Percentiles rank a stretch among this genome's conserved stretches.
Evolutionary conservation across 129 eudicot species (phyloP).

Genomic region (Dittrichia graveolens): DNA sequence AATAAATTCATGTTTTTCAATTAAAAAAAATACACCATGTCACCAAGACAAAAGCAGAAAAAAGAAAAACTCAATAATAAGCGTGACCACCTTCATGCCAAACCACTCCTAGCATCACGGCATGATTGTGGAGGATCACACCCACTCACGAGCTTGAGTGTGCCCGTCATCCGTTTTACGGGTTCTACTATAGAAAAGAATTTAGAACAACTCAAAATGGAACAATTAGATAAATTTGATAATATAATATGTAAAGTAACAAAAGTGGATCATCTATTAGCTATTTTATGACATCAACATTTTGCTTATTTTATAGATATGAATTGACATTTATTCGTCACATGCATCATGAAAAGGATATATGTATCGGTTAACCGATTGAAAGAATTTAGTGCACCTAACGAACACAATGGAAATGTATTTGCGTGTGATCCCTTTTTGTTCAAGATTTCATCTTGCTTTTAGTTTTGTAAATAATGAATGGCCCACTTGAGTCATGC

Average conservation of each 20-base stretch:
- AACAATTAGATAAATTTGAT: neutral
- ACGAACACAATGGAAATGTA: constrained; percentile 11
- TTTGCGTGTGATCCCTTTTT: constrained; percentile 14
- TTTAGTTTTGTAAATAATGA: constrained; percentile 24
- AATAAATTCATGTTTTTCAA: too few relatives aligned
- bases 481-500: constrained; percentile 43
- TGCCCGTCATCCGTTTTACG: neutral
- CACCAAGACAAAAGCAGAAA: too few relatives aligned
- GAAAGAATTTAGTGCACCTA: constrained; percentile 8
- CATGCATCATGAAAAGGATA: neutral
- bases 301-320: neutral
- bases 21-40: too few relatives aligned
- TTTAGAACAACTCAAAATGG: neutral
- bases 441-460: constrained; percentile 28
- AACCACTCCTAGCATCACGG: too few relatives aligned
- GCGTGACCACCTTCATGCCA: too few relatives aligned
- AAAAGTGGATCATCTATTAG: neutral
- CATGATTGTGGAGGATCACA: too few relatives aligned
- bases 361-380: neutral
- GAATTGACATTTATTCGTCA: too few relatives aligned
- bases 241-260: neutral
- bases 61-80: too few relatives aligned
- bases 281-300: neutral
- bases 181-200: neutral
- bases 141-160: too few relatives aligned